Conservation (phyloP, 805 yeast species). For the Soucietia sequanensis region DNA sequence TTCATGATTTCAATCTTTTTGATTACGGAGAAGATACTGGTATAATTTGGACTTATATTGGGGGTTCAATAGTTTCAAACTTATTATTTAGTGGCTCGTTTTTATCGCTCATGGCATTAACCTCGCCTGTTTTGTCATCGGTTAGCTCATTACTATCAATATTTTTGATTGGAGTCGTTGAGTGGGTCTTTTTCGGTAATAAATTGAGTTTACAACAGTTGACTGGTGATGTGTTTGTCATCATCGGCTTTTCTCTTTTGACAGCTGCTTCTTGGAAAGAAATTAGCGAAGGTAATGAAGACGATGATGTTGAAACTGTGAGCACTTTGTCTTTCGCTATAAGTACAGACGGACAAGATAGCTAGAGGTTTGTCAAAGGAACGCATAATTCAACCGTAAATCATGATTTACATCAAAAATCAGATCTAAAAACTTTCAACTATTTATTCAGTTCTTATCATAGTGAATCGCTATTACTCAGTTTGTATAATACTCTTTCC, state of each 20-base stretch:
- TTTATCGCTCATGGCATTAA: conserved; percentile 74
- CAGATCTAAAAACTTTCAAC: too few relatives aligned
- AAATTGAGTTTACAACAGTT: conserved; percentile 55
- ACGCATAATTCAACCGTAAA: too few relatives aligned
- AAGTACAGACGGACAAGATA: conserved; percentile 22
- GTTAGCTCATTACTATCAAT: conserved; percentile 72
- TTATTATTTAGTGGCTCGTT: conserved; percentile 69
- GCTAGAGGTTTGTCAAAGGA: too few relatives aligned
- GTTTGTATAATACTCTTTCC: too few relatives aligned
- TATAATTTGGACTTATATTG: conserved; percentile 45
- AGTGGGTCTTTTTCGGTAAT: conserved; percentile 66
- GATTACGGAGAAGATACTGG: conserved; percentile 34
- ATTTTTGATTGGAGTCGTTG: conserved; percentile 73
- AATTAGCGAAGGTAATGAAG: conserved; percentile 49
- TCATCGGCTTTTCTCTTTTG: conserved; percentile 66
- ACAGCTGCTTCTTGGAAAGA: conserved; percentile 67
- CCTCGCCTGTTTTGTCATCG: conserved; percentile 80
- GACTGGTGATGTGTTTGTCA: conserved; percentile 66
- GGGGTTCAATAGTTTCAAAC: conserved; percentile 59
- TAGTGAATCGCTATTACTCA: too few relatives aligned
- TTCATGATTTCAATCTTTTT: conserved; percentile 60
- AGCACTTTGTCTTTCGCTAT: conserved; percentile 43
- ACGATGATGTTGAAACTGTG: conserved; percentile 43
- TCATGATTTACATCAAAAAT: too few relatives aligned
- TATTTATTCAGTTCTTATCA: too few relatives aligned